These are phyloP conservation scores for Auricularia sp. DNA, from an alignment of 768 basidiomycete genomes.

Conservation along the genomic window DNA sequence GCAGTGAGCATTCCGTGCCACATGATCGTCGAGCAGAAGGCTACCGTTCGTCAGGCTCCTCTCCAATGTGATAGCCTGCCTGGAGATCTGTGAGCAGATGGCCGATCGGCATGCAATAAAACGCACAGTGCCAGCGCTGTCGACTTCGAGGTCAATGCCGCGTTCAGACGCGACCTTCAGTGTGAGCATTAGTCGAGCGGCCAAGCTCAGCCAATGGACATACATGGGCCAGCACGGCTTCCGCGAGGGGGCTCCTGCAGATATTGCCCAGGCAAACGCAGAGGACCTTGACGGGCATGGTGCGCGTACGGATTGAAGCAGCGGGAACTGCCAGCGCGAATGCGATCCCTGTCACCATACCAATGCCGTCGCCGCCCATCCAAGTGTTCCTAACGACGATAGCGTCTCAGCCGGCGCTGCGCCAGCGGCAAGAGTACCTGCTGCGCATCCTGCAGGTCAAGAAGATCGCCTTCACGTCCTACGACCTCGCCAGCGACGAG, in stretches of 20 bases:
- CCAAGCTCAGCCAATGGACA: constrained; percentile 8
- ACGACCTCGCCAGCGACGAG: constrained; percentile 79
- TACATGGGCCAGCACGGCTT: constrained; percentile 65
- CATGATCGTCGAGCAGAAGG: constrained; percentile 2
- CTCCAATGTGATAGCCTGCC: constrained; percentile 72
- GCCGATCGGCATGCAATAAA: not conserved
- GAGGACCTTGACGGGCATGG: constrained; percentile 32
- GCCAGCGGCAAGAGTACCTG: constrained; percentile 79
- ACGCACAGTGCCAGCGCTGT: constrained; percentile 17
- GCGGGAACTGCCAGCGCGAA: not conserved
- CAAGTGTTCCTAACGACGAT: constrained; percentile 83
- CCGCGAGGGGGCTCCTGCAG: constrained; percentile 87
- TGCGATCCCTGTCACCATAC: not conserved
- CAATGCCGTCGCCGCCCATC: constrained; percentile 75
- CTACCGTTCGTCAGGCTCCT: constrained; percentile 76
- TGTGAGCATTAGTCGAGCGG: constrained; percentile 3
- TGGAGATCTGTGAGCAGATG: not conserved
- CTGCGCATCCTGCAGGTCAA: constrained; percentile 75
- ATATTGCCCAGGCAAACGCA: constrained; percentile 77
- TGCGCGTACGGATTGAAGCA: not conserved
- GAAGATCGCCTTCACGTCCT: constrained; percentile 73
- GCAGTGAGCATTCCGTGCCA: not conserved
- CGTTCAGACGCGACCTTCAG: constrained; percentile 45
- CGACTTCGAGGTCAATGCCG: constrained; percentile 53
- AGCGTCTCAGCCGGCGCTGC: constrained; percentile 64